Base-by-base conservation (phyloP, 2,329 filamentous ascomycete species). In the Colletotrichum sp. region DNA sequence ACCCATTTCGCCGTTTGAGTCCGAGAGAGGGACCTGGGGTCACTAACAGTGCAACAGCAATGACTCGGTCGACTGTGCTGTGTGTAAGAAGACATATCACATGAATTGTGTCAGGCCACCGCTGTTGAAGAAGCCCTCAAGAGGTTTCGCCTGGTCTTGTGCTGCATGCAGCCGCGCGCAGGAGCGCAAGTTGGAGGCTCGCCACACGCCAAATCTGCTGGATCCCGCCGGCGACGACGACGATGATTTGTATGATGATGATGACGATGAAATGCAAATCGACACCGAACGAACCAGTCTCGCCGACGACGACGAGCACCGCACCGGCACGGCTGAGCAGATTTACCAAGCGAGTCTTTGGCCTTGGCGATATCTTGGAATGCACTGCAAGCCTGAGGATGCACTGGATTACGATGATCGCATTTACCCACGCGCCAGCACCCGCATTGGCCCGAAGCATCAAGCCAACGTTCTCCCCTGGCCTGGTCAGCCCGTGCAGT, bases 71-170 rank as follows among this genome's bases (percentile, higher is more conserved):
- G 96, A 99, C 84, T 99, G 97, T 85, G 97, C 96, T 60, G 96
- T 98, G 71, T 99, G 97, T 85, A 92, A 93, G 82, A 93, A 96
- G 84, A 99, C 96, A 16, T 99, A 98, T 86, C 97, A 99, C 87
- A 99, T 99, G 96, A 95, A 96, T 81, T 99, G 97, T 84, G 97
- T 99, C 72, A 94, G 94, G 77, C 97, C 97, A 55, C 95, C 96
- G 49, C 86, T 99, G 77, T 90, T 96, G 69, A 99, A 98, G 85
- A 99, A 99, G 85, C 97, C 97, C 24, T 98, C 96, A 63, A 94
- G 97, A 85, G 97, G 97, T 52, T 99, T 99, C 86, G 97, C 96
- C 6, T 99, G 97, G 97, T 96, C 97, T 34, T 99, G 97, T 85
- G 97, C 95, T 71, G 94, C 96, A 75, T 99, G 97, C 85, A 98